Percentiles rank a stretch among this genome's conserved stretches.
Evolutionary conservation across 352 stramenopile species (phyloP).

Genomic region (Saprolegnia parasitica): DNA sequence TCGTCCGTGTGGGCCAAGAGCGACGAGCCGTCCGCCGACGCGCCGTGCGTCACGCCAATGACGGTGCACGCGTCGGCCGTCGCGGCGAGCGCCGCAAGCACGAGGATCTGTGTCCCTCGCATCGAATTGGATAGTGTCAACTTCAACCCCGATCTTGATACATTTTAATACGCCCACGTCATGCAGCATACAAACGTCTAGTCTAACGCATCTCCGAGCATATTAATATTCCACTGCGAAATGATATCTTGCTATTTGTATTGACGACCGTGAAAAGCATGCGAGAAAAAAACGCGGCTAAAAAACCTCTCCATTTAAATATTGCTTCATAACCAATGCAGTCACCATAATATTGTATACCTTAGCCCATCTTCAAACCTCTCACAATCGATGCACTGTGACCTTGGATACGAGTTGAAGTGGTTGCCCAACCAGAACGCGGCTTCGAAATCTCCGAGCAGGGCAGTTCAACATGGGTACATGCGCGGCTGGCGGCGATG

Average conservation of each 20-base stretch:
- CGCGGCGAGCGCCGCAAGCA: background rate
- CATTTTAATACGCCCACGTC: conserved; percentile 12
- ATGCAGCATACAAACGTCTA: conserved; percentile 2
- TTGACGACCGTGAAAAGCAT: background rate
- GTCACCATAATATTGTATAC: background rate
- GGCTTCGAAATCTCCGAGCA: too few species aligned
- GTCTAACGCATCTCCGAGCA: background rate
- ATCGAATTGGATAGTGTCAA: conserved; percentile 14
- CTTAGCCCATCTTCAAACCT: background rate
- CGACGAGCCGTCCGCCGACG: conserved; percentile 75
- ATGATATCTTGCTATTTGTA: background rate
- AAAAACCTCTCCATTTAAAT: background rate
- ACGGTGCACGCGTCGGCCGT: conserved; percentile 65
- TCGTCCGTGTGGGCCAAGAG: conserved; percentile 88
- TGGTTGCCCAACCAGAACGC: background rate
- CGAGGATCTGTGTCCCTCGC: background rate
- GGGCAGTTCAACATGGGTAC: background rate
- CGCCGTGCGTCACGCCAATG: conserved; percentile 75
- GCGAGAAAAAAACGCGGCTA: background rate
- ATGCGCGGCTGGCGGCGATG: background rate
- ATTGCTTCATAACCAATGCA: background rate
- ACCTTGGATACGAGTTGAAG: background rate
- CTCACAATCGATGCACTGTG: background rate
- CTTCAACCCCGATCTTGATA: conserved; percentile 21
- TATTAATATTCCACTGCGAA: background rate